Percentiles rank a stretch among this genome's conserved stretches.
Conservation (phyloP, 2,329 filamentous ascomycete species). For the Acarospora socialis region DNA sequence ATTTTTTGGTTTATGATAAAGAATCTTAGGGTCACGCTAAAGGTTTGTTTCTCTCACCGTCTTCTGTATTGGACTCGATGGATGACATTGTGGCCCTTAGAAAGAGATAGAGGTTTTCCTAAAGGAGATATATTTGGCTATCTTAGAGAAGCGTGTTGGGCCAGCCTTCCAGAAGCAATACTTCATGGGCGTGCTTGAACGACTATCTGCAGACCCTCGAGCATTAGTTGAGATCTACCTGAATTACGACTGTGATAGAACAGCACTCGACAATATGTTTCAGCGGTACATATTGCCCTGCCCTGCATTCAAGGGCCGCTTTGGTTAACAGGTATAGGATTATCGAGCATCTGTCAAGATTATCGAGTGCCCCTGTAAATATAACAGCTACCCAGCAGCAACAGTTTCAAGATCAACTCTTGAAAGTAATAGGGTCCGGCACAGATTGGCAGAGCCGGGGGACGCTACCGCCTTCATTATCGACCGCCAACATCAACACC, state of each 20-base stretch:
- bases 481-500: slow-evolving; percentile 48
- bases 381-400: slow-evolving; percentile 69
- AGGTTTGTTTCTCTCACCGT: slow-evolving; percentile 40
- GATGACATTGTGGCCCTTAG: slow-evolving; percentile 25
- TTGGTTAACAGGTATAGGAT: slow-evolving; percentile 36
- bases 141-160: slow-evolving; percentile 74
- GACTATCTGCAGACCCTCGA: slow-evolving; percentile 71
- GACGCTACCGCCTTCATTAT: slow-evolving; percentile 75
- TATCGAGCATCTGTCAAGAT: slow-evolving; percentile 82
- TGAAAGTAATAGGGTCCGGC: slow-evolving; percentile 42
- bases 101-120: slow-evolving; percentile 97
- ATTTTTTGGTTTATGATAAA: slow-evolving; percentile 98
- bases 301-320: too few species aligned
- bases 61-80: slow-evolving; percentile 1
- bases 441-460: slow-evolving; percentile 76
- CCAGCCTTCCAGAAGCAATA: slow-evolving; percentile 84
- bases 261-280: slow-evolving; percentile 88
- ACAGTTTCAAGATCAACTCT: slow-evolving; percentile 66
- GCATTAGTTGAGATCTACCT: slow-evolving; percentile 90
- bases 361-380: slow-evolving; percentile 64
- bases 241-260: slow-evolving; percentile 95
- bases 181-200: slow-evolving; percentile 72
- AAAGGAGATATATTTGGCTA: slow-evolving; percentile 90
- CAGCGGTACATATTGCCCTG: slow-evolving; percentile 39
- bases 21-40: slow-evolving; percentile 82